Percentiles rank a stretch among this genome's conserved stretches.
These are phyloP conservation scores for Termitomyces sp. DNA, from an alignment of 768 basidiomycete genomes.

Conservation along the genomic window DNA sequence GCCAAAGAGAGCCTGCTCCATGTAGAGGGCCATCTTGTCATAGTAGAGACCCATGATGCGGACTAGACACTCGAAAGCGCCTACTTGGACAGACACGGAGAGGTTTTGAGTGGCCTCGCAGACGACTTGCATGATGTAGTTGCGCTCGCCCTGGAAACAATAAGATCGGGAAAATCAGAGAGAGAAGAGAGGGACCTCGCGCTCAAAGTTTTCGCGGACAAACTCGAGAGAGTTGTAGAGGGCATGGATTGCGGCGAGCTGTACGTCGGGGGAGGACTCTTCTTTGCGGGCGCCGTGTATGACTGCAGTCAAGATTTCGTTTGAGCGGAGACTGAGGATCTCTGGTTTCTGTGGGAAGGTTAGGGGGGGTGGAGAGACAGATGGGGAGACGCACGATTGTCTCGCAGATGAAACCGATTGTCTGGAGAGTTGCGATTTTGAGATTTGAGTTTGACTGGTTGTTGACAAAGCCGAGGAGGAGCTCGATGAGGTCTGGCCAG, in stretches of 20 bases:
- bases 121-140: slow-evolving; percentile 99
- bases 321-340: slow-evolving; percentile 80
- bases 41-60: slow-evolving; percentile 98
- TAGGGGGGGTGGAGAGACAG: neutral
- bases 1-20: slow-evolving; percentile 98
- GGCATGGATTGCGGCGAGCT: slow-evolving; percentile 88
- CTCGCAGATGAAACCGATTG: slow-evolving; percentile 98
- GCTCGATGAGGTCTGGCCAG: slow-evolving; percentile 88
- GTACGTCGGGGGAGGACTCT: slow-evolving; percentile 86
- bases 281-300: slow-evolving; percentile 98
- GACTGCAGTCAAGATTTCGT: slow-evolving; percentile 97
- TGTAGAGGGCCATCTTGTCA: slow-evolving; percentile 98
- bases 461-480: slow-evolving; percentile 83
- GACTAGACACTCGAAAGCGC: slow-evolving; percentile 92
- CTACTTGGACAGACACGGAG: slow-evolving; percentile 82
- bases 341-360: slow-evolving; percentile 75
- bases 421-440: slow-evolving; percentile 83
- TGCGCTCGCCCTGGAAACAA: slow-evolving; percentile 80
- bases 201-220: slow-evolving; percentile 95
- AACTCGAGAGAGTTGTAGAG: slow-evolving; percentile 96
- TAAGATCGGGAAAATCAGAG: slow-evolving; percentile 4
- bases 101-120: slow-evolving; percentile 95
- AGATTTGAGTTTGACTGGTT: slow-evolving; percentile 65
- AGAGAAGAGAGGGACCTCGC: slow-evolving; percentile 65
- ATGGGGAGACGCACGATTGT: slow-evolving; percentile 66